These are phyloP conservation scores for Eutrema heterophyllum DNA, from an alignment of 345 rosid genomes.

Conservation along the genomic window DNA sequence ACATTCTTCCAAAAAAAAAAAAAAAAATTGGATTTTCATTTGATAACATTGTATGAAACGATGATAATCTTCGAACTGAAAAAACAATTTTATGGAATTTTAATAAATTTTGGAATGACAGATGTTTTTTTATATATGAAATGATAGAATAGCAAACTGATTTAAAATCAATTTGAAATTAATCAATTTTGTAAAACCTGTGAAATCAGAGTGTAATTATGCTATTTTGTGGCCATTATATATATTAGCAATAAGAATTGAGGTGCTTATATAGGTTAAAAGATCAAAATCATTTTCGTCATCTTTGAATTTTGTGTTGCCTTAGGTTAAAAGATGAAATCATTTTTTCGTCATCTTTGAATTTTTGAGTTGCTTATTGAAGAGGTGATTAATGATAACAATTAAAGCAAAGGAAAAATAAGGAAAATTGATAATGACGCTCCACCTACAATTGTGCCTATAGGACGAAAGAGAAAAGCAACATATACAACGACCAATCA, in stretches of 20 bases:
- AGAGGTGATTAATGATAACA: background rate
- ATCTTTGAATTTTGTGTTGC: conserved; percentile 17
- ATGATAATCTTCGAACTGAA: background rate
- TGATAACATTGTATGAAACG: background rate
- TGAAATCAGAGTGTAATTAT: background rate
- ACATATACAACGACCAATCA: background rate
- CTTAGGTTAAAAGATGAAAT: background rate
- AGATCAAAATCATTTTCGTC: background rate
- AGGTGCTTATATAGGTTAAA: background rate
- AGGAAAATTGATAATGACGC: conserved; percentile 14
- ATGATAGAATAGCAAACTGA: background rate
- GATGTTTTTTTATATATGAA: background rate
- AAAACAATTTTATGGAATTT: background rate
- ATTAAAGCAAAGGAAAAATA: conserved; percentile 2
- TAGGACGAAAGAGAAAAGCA: background rate
- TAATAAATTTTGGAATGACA: background rate
- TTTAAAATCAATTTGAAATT: background rate
- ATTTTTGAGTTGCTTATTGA: conserved; percentile 4
- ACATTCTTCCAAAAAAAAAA: background rate
- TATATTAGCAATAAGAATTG: background rate
- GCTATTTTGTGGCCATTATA: background rate
- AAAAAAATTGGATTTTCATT: background rate
- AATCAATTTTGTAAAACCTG: background rate
- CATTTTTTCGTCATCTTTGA: background rate
- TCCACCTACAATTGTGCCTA: conserved; percentile 3